Percentiles rank a stretch among this genome's conserved stretches.
Evolutionary conservation across 805 yeast species (phyloP).

Genomic region (Spathaspora passalidarum): DNA sequence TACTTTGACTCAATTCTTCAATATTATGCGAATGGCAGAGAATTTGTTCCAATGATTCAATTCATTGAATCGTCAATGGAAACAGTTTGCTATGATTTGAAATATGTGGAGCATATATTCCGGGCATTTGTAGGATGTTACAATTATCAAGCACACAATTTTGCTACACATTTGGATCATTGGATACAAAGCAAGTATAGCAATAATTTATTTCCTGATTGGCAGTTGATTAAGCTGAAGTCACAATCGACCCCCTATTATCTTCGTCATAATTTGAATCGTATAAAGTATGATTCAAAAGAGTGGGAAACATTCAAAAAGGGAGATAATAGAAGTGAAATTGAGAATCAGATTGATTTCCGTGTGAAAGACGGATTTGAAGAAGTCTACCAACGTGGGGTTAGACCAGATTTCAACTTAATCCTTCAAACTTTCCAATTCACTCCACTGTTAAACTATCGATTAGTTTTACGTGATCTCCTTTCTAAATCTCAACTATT

Average conservation of each 20-base stretch:
- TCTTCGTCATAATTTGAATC: constrained; percentile 13
- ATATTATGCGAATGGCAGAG: constrained; percentile 23
- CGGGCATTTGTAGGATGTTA: constrained; percentile 31
- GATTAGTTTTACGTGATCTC: constrained; percentile 22
- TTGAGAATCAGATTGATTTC: constrained; percentile 24
- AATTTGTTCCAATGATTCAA: constrained; percentile 27
- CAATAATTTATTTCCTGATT: not conserved
- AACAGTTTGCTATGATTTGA: constrained; percentile 18
- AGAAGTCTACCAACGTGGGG: constrained; percentile 31
- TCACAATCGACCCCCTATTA: constrained; percentile 28
- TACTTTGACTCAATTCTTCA: constrained; percentile 22
- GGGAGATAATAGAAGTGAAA: constrained; percentile 12
- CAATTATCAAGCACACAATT: constrained; percentile 24
- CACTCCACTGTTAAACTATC: constrained; percentile 16
- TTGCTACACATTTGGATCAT: constrained; percentile 6
- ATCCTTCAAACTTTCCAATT: constrained; percentile 29
- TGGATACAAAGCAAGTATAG: constrained; percentile 16
- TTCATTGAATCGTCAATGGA: constrained; percentile 17
- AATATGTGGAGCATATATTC: constrained; percentile 19
- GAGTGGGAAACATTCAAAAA: constrained; percentile 22
- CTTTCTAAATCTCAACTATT: constrained; percentile 14
- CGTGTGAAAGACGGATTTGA: constrained; percentile 30
- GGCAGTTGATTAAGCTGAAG: constrained; percentile 15
- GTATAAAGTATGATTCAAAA: constrained; percentile 20
- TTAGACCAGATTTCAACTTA: constrained; percentile 32